Evolutionary conservation across 176 grass and related monocot genomes (phyloP).

Genomic region (Neostapfia colusana): DNA sequence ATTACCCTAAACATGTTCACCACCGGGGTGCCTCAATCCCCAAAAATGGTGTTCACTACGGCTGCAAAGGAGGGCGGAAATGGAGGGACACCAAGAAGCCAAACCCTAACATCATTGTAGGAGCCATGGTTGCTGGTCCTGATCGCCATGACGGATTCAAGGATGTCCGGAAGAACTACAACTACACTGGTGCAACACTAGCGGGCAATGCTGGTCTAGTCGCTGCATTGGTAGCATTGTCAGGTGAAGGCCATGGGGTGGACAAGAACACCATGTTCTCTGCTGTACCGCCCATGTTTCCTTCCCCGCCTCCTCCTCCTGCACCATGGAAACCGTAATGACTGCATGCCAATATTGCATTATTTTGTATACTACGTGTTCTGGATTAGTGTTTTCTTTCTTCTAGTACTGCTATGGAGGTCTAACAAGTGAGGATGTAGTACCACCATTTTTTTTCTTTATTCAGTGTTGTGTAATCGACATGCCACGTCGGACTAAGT

Average conservation of each 20-base stretch:
- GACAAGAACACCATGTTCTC: conserved; percentile 96
- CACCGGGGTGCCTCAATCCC: conserved; percentile 91
- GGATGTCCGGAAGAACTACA: conserved; percentile 71
- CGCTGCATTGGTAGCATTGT: conserved; percentile 73
- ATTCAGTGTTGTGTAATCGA: conserved; percentile 25
- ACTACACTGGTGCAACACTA: conserved; percentile 87
- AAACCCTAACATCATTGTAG: conserved; percentile 71
- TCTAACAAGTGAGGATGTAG: conserved; percentile 41
- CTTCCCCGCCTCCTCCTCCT: conserved; percentile 70
- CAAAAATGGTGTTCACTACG: conserved; percentile 72
- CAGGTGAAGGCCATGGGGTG: conserved; percentile 60
- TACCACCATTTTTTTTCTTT: background rate
- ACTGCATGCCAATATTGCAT: background rate
- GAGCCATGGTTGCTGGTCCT: conserved; percentile 86
- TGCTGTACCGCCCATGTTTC: conserved; percentile 91
- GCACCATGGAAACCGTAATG: conserved; percentile 86
- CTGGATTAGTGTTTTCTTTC: conserved; percentile 21
- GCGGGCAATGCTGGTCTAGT: conserved; percentile 90
- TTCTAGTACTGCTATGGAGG: conserved; percentile 11
- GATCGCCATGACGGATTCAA: conserved; percentile 78
- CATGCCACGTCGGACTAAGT: conserved; percentile 12
- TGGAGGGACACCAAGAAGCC: conserved; percentile 85
- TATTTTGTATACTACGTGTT: conserved; percentile 26
- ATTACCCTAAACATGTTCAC: conserved; percentile 84
- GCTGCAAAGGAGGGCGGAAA: conserved; percentile 84